Evolutionary conservation across 331 rosid genomes (phyloP), one percentile per base, ranked within the genome.

Genomic region (Quercus phellos): DNA sequence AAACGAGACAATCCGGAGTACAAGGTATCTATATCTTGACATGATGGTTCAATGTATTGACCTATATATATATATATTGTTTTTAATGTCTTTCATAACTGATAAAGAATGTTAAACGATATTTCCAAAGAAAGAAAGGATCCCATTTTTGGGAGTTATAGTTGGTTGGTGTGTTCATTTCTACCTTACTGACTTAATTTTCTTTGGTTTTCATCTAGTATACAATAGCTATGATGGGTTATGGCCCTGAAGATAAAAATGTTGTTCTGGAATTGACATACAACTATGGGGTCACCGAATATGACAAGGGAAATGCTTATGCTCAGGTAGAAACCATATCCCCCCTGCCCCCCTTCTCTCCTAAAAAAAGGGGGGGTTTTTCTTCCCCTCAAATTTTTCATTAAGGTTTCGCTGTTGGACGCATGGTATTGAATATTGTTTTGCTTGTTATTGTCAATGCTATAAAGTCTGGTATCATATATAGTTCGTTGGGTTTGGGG

Each of bases 201-300:
- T 78, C 76, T 55, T 13, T 54, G 75, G n/a, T 27, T 60, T 70
- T 24, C 53, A 16, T 84, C 55, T 54, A 94, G 97, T 85, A 84
- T 70, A 89, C 96, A 5, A 67, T 90, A 55, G 98, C 97, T 53
- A 80, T 90, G 80, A 61, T 95, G 67, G 99, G 99, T 73, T 95
- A 89, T 72, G 98, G 97, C 55, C 94, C 97, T 32, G 98, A 95
- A 89, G 97, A 93, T 75, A 91, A 90, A 85, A 90, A 5, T 70
- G 76, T 89, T 74, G 91, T 93, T 82, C 69, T 95, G 84, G 97
- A 93, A 87, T 85, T 95, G 90, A 90, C 98, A 72, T 95, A 85
- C 89, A 91, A 95, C 56, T 90, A 91, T 43, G 99, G 96, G 74
- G 87, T 95, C 86, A 90, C 88, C 6, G 89, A 93, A 43, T 95